Percentiles rank a stretch among this genome's conserved stretches.
phyloP scores from a whole-genome alignment of 305 asterid species.

The Fraxinus floribunda region DNA sequence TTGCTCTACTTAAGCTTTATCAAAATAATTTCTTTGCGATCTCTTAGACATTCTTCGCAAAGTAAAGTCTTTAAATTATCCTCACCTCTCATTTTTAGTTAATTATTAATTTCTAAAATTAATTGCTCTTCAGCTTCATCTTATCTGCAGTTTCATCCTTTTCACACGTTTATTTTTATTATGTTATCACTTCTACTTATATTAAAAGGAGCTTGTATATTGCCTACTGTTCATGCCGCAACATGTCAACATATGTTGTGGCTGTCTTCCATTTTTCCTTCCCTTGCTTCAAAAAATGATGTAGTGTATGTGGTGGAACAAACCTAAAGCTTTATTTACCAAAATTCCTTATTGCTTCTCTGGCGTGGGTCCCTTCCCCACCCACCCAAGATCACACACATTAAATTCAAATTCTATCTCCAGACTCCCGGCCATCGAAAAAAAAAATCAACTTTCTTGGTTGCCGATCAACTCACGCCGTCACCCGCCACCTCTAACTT shows the following conservation, averaged over 20 bases:
- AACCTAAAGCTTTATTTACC: not conserved
- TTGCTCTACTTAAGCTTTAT: not conserved
- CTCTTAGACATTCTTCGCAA: not conserved
- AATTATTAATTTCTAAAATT: not conserved
- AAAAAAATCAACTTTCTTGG: not conserved
- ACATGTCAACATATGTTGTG: not conserved
- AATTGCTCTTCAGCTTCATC: not conserved
- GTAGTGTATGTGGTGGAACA: not conserved
- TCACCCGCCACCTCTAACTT: not conserved
- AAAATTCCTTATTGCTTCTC: not conserved
- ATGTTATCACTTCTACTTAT: not conserved
- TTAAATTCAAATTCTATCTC: not conserved
- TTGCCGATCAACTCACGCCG: not conserved
- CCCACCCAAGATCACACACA: not conserved
- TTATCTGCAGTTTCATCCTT: not conserved
- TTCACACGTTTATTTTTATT: not conserved
- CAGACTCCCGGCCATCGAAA: not conserved
- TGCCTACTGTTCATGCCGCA: not conserved
- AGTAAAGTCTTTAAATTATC: slow-evolving; percentile 19
- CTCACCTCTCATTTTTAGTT: not conserved
- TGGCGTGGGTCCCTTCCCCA: not conserved
- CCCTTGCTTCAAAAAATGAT: not conserved
- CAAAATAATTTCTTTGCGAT: not conserved
- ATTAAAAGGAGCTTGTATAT: not conserved
- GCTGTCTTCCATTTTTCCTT: not conserved